Evolutionary conservation across 805 yeast genomes (phyloP).

Genomic region (Metschnikowia lochheadii): DNA sequence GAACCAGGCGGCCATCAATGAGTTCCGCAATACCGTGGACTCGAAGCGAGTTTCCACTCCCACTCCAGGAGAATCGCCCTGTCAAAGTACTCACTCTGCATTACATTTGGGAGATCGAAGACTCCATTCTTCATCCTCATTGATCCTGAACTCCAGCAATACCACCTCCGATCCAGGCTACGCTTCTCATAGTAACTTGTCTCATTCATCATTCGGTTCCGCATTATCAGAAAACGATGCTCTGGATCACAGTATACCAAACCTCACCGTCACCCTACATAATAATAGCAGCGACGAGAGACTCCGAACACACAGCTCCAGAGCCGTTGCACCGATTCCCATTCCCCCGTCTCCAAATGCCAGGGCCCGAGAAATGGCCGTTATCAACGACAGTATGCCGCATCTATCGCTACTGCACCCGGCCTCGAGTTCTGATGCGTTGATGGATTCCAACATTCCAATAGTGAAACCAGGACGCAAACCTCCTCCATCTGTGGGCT

Average conservation of each 20-base stretch:
- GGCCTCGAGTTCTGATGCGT: conserved; percentile 10
- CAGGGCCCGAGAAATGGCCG: conserved; percentile 23
- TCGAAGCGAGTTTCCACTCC: conserved; percentile 27
- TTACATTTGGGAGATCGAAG: not conserved
- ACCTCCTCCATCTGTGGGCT: conserved; percentile 10
- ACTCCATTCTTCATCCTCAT: not conserved
- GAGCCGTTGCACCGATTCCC: conserved; percentile 20
- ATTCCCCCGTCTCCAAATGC: conserved; percentile 30
- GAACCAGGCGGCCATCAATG: conserved; percentile 24
- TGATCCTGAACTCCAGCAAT: not conserved
- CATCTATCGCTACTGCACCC: conserved; percentile 12
- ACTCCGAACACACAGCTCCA: not conserved
- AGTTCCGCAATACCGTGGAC: conserved; percentile 36
- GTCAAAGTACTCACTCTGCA: not conserved
- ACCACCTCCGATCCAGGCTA: not conserved
- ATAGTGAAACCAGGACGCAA: conserved; percentile 12
- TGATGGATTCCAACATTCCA: conserved; percentile 4
- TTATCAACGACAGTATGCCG: conserved; percentile 19
- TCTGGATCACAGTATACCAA: not conserved
- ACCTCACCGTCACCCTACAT: not conserved
- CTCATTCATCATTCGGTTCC: conserved; percentile 27
- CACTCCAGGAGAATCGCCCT: not conserved
- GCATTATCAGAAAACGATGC: conserved; percentile 19
- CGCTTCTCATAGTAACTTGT: conserved; percentile 13
- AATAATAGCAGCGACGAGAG: not conserved